These are phyloP conservation scores for Actinidia arguta DNA, from an alignment of 179 eudicot species.

Conservation along the genomic window DNA sequence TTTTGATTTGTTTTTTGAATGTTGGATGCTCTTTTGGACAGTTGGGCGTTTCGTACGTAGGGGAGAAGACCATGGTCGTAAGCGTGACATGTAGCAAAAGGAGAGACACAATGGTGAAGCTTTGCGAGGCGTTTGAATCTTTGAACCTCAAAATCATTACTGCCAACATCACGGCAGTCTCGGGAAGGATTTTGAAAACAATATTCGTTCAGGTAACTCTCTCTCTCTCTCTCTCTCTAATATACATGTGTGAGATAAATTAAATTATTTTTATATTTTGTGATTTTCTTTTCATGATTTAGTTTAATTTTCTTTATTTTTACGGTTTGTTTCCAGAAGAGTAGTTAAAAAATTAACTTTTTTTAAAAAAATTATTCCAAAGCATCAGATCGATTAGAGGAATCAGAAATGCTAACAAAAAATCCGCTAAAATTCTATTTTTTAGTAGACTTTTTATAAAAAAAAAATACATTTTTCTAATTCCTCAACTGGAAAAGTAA, in stretches of 20 bases:
- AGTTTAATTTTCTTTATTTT: too few relatives aligned
- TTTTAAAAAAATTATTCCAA: too few relatives aligned
- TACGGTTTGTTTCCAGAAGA: too few relatives aligned
- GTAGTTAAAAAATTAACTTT: too few relatives aligned
- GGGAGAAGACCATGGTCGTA: constrained; percentile 70
- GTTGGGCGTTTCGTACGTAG: constrained; percentile 74
- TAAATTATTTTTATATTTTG: background rate
- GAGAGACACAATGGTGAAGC: constrained; percentile 68
- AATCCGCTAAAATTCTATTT: too few relatives aligned
- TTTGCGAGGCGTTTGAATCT: constrained; percentile 77
- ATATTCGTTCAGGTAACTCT: constrained; percentile 71
- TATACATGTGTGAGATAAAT: too few relatives aligned
- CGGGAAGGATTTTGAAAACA: constrained; percentile 75
- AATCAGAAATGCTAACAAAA: too few relatives aligned
- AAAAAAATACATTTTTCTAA: too few relatives aligned
- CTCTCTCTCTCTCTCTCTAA: constrained; percentile 4
- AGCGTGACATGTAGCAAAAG: constrained; percentile 73
- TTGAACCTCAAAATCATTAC: constrained; percentile 80
- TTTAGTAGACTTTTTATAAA: too few relatives aligned
- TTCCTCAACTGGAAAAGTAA: too few relatives aligned
- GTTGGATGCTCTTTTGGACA: constrained; percentile 23
- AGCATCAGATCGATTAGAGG: too few relatives aligned
- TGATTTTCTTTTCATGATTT: too few relatives aligned
- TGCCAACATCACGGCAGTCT: constrained; percentile 65
- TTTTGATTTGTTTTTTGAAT: background rate